These are phyloP conservation scores for Begonia fuchsioides DNA, from an alignment of 306 rosid species.

Conservation along the genomic window DNA sequence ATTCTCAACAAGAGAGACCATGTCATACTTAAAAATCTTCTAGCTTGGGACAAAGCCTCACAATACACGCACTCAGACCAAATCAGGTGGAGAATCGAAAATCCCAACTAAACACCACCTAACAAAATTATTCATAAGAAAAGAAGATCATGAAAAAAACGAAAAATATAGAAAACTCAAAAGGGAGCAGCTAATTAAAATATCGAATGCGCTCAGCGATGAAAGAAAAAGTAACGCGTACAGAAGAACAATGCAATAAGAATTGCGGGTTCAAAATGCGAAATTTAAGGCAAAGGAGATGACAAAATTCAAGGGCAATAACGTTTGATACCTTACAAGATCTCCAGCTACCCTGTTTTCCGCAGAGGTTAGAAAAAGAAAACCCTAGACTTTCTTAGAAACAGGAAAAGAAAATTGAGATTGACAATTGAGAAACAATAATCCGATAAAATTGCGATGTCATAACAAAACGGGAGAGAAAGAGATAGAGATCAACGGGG, in stretches of 20 bases:
- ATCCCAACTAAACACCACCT: constrained; percentile 35
- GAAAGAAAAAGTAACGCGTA: neutral
- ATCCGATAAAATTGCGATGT: constrained; percentile 9
- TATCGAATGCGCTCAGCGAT: neutral
- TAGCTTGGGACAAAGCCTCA: constrained; percentile 12
- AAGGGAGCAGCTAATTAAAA: too few relatives aligned
- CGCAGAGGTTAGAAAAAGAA: constrained; percentile 6
- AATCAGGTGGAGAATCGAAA: constrained; percentile 37
- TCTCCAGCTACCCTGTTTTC: constrained; percentile 2
- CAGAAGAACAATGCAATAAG: neutral
- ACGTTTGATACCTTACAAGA: constrained; percentile 34
- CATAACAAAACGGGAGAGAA: constrained; percentile 9
- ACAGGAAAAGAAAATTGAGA: constrained; percentile 2
- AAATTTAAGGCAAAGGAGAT: constrained; percentile 11
- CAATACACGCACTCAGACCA: constrained; percentile 13
- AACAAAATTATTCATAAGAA: constrained; percentile 19
- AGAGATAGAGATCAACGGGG: constrained; percentile 3
- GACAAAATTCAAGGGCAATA: constrained; percentile 13
- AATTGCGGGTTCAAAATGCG: too few relatives aligned
- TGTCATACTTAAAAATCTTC: constrained; percentile 19
- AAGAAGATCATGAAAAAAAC: constrained; percentile 18
- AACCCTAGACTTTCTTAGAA: constrained; percentile 16
- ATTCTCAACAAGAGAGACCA: constrained; percentile 10
- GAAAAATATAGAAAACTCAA: constrained; percentile 1
- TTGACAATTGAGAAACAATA: constrained; percentile 14